Evolutionary conservation across 202 grass and related monocot genomes (phyloP).

Genomic region (Panicum hallii): DNA sequence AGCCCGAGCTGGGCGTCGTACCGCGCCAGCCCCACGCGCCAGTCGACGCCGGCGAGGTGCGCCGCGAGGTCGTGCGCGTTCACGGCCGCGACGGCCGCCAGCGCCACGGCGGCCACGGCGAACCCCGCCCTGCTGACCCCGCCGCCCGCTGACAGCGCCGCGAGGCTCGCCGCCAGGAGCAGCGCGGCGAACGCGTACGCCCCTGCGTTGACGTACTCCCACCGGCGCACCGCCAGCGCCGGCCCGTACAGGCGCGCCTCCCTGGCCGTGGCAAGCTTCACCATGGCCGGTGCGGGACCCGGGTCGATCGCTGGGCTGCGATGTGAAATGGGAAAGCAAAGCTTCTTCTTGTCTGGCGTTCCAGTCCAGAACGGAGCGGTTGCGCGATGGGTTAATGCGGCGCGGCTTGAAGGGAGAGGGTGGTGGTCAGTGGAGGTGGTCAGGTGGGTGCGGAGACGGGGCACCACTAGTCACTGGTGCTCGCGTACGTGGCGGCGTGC

Average conservation of each 20-base stretch:
- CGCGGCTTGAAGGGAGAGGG: neutral
- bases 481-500: conserved; percentile 59
- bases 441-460: neutral
- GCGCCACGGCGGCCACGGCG: conserved; percentile 42
- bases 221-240: conserved; percentile 46
- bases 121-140: conserved; percentile 38
- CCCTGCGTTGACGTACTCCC: conserved; percentile 87
- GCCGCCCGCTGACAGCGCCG: conserved; percentile 29
- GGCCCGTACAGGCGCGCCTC: conserved; percentile 77
- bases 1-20: conserved; percentile 79
- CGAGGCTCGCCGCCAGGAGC: conserved; percentile 57
- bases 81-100: conserved; percentile 49
- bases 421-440: no score
- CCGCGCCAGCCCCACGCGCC: conserved; percentile 50
- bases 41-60: conserved; percentile 72
- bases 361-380: neutral
- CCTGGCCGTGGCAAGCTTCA: conserved; percentile 80
- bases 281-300: conserved; percentile 42
- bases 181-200: conserved; percentile 58
- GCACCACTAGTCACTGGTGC: neutral
- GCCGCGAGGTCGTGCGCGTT: conserved; percentile 79
- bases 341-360: no score
- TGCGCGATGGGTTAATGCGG: conserved; percentile 14
- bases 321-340: neutral
- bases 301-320: no score